A percentile compares a stretch with the other conserved stretches of the same genome.
These are phyloP conservation scores for Murraya koenigii DNA, from an alignment of 345 rosid species.

Conservation along the genomic window DNA sequence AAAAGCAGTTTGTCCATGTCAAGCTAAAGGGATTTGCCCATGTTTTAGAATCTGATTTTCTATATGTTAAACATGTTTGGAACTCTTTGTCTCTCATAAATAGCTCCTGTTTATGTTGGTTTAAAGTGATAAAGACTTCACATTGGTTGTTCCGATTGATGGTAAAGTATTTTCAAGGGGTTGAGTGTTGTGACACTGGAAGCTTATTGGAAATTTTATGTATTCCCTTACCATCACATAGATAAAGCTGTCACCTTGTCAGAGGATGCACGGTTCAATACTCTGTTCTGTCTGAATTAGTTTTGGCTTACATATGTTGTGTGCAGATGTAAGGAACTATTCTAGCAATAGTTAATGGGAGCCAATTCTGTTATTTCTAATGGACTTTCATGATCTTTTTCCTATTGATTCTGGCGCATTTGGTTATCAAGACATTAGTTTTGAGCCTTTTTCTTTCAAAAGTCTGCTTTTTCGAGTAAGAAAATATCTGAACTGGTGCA, in stretches of 20 bases:
- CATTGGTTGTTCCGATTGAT: background rate
- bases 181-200: slow-evolving; percentile 1
- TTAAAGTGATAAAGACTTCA: too few species aligned
- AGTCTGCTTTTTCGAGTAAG: background rate
- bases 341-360: background rate
- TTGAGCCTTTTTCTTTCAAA: background rate
- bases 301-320: background rate
- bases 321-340: background rate
- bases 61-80: background rate
- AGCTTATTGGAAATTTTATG: background rate
- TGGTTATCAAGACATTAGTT: background rate
- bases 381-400: background rate
- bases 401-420: background rate
- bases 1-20: background rate
- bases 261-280: background rate
- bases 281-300: background rate
- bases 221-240: background rate
- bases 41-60: background rate
- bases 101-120: background rate
- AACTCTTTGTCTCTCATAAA: background rate
- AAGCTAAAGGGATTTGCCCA: background rate
- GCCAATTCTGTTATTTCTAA: background rate
- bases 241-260: background rate
- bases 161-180: background rate
- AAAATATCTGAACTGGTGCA: background rate